Conservation (phyloP, 2,329 filamentous ascomycete species). For the Penicillium sp. region DNA sequence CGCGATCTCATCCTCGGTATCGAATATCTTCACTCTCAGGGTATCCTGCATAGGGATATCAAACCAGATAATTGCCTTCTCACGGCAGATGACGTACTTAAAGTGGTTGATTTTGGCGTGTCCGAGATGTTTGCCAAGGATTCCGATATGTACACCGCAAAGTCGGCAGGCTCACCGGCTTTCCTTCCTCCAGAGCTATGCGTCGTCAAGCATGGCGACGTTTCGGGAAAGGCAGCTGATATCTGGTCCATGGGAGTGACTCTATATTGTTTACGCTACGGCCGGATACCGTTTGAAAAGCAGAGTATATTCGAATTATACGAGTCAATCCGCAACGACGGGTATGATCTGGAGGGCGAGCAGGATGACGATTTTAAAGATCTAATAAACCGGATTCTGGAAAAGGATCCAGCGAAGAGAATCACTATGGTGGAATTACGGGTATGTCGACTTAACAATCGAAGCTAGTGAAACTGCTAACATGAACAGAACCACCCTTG, state of each 20-base stretch:
- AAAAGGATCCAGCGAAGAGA: conserved; percentile 78
- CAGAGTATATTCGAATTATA: conserved; percentile 80
- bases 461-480: conserved; percentile 10
- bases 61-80: conserved; percentile 95
- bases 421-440: conserved; percentile 79
- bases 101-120: conserved; percentile 97
- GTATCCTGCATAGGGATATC: conserved; percentile 93
- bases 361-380: conserved; percentile 68
- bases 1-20: conserved; percentile 91
- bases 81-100: conserved; percentile 87
- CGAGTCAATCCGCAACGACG: conserved; percentile 74
- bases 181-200: conserved; percentile 94
- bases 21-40: conserved; percentile 92
- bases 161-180: conserved; percentile 89
- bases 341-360: conserved; percentile 58
- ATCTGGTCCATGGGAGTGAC: conserved; percentile 99
- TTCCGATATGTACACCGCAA: conserved; percentile 81
- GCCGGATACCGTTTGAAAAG: conserved; percentile 79
- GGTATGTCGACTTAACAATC: conserved; percentile 51
- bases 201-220: conserved; percentile 75
- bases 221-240: conserved; percentile 85
- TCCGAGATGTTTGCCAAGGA: conserved; percentile 97
- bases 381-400: conserved; percentile 67
- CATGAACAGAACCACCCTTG: conserved; percentile 73
- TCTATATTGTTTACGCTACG: conserved; percentile 87